These are phyloP conservation scores for Rhodomyrtus psidioides DNA, from an alignment of 441 rosid species.

Conservation along the genomic window DNA sequence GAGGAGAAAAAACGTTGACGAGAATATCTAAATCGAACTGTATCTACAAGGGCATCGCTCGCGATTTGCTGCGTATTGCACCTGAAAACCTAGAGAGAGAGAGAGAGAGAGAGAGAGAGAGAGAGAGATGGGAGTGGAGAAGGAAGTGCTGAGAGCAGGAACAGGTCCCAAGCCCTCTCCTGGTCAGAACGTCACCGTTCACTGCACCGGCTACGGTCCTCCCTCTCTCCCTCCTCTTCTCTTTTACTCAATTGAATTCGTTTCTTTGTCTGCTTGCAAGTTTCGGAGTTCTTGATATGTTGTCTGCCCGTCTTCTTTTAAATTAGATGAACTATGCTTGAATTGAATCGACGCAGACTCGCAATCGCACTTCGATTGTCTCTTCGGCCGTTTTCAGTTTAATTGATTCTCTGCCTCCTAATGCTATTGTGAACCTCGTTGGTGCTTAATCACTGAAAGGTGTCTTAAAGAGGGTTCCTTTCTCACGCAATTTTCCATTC, in stretches of 20 bases:
- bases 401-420: too few species aligned
- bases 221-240: not conserved
- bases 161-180: slow-evolving; percentile 64
- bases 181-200: slow-evolving; percentile 89
- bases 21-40: not conserved
- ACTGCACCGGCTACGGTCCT: slow-evolving; percentile 89
- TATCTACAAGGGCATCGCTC: not conserved
- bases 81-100: not conserved
- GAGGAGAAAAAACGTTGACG: not conserved
- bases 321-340: not conserved
- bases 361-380: not conserved
- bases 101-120: not conserved
- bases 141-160: slow-evolving; percentile 68
- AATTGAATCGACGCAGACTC: not conserved
- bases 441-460: not conserved
- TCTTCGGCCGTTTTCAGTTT: not conserved
- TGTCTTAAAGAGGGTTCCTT: not conserved
- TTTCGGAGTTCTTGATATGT: not conserved
- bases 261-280: not conserved
- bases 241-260: not conserved
- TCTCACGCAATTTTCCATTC: not conserved
- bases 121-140: slow-evolving; percentile 67
- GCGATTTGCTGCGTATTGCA: not conserved
- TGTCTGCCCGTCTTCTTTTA: not conserved
- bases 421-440: not conserved